Evolutionary conservation across 1,139 yeast genomes (phyloP).

Genomic region (Geotrichum histeridarum): DNA sequence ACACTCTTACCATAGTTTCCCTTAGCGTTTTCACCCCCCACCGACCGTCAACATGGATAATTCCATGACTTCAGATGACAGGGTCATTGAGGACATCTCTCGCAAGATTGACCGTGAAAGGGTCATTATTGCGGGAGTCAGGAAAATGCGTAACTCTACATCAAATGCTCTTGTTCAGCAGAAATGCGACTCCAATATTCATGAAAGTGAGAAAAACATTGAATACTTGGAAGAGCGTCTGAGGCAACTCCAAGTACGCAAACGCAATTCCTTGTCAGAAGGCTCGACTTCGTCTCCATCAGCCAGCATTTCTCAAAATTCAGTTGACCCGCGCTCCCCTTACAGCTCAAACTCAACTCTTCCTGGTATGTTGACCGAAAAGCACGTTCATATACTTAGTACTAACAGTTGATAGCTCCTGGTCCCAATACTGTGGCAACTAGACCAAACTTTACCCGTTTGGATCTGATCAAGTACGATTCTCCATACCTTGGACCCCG

Average conservation of each 20-base stretch:
- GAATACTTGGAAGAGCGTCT: slow-evolving; percentile 80
- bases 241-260: slow-evolving; percentile 50
- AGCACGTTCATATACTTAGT: too few species aligned
- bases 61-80: slow-evolving; percentile 23
- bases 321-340: neutral
- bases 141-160: slow-evolving; percentile 71
- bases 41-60: slow-evolving; percentile 13
- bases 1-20: too few species aligned
- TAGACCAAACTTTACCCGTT: slow-evolving; percentile 34
- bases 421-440: neutral
- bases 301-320: neutral
- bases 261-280: slow-evolving; percentile 14
- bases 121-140: slow-evolving; percentile 83
- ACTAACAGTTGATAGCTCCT: neutral
- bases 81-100: slow-evolving; percentile 54
- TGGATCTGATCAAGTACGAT: slow-evolving; percentile 85
- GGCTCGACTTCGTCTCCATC: neutral
- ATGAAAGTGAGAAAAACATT: slow-evolving; percentile 87
- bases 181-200: slow-evolving; percentile 81
- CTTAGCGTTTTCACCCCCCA: neutral
- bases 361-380: too few species aligned
- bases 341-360: neutral
- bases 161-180: slow-evolving; percentile 77
- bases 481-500: slow-evolving; percentile 94
- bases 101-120: slow-evolving; percentile 82